Evolutionary conservation across 306 rosid genomes (phyloP).

Genomic region (Malus asiatica): DNA sequence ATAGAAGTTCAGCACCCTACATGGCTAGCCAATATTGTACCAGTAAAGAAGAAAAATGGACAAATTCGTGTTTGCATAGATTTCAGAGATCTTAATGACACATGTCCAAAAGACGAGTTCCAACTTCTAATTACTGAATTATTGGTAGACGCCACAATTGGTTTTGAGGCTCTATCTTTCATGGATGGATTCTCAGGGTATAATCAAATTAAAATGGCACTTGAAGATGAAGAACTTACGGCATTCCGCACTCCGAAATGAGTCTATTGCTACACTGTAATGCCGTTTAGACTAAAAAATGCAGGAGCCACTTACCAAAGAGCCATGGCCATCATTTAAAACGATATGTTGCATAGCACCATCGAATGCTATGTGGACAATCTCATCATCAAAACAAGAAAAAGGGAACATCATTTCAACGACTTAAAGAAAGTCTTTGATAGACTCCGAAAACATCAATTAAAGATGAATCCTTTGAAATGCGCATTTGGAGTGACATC

Average conservation of each 20-base stretch:
- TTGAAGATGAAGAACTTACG: not conserved
- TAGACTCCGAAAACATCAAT: not conserved
- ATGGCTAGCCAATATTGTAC: not conserved
- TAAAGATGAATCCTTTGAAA: not conserved
- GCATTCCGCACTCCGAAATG: not conserved
- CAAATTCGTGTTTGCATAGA: not conserved
- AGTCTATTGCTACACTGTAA: not conserved
- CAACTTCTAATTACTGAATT: not conserved
- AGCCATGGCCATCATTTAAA: not conserved
- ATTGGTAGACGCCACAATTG: not conserved
- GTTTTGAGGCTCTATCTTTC: too few species aligned
- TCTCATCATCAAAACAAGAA: not conserved
- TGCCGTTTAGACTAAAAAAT: not conserved
- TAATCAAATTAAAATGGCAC: not conserved
- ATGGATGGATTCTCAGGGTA: not conserved
- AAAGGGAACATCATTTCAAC: not conserved
- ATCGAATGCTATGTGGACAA: not conserved
- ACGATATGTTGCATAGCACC: not conserved
- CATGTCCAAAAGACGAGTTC: not conserved
- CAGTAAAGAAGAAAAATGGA: not conserved
- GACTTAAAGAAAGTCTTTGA: not conserved
- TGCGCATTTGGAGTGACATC: not conserved
- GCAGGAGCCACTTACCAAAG: not conserved
- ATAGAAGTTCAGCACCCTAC: not conserved
- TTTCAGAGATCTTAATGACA: not conserved